Percentiles rank a stretch among this genome's conserved stretches.
Evolutionary conservation across 257 asterid species (phyloP).

Genomic region (Leonotis leonurus): DNA sequence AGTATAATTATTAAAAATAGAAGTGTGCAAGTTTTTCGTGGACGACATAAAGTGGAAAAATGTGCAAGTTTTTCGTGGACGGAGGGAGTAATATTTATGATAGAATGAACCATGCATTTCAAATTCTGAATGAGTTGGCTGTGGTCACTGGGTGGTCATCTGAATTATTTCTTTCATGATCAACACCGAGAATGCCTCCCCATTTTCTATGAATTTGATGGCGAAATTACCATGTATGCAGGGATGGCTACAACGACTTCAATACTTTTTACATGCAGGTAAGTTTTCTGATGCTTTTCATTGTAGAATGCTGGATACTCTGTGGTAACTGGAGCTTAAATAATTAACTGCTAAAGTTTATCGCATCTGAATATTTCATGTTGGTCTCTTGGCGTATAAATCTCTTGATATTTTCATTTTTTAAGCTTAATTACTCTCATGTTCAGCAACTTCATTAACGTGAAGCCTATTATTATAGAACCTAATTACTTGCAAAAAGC

Average conservation of each 20-base stretch:
- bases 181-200: background rate
- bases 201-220: conserved; percentile 20
- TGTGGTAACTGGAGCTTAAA: conserved; percentile 9
- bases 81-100: conserved; percentile 4
- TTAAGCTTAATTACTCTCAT: background rate
- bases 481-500: background rate
- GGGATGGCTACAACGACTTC: conserved; percentile 99
- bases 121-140: background rate
- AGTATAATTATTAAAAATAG: too few relatives aligned
- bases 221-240: conserved; percentile 43
- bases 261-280: conserved; percentile 99
- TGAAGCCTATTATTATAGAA: background rate
- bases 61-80: too few relatives aligned
- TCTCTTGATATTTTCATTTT: background rate
- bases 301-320: conserved; percentile 8
- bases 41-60: too few relatives aligned
- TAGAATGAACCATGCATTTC: background rate
- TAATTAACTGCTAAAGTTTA: conserved; percentile 13
- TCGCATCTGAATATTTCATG: conserved; percentile 1
- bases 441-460: background rate
- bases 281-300: conserved; percentile 32
- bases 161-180: conserved; percentile 16
- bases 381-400: background rate
- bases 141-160: background rate
- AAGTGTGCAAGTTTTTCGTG: too few relatives aligned